phyloP scores from a whole-genome alignment of 306 rosid genomes.

The Lotus japonicus region DNA sequence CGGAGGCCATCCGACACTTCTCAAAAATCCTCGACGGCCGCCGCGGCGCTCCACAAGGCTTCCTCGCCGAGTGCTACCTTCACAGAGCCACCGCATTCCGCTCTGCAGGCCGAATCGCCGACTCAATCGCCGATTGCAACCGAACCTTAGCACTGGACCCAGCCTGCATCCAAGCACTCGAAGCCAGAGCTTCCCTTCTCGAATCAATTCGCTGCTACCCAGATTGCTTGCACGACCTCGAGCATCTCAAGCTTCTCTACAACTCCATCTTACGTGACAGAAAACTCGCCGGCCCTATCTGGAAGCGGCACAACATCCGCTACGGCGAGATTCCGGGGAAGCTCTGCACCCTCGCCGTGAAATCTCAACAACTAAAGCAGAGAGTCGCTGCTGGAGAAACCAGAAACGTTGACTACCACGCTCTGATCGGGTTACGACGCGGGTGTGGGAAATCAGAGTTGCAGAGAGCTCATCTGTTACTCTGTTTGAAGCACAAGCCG shows the following conservation, averaged over 20 bases:
- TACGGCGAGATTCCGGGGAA: slow-evolving; percentile 71
- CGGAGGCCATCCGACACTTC: slow-evolving; percentile 91
- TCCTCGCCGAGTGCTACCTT: slow-evolving; percentile 85
- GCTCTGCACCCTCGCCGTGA: slow-evolving; percentile 50
- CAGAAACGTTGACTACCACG: slow-evolving; percentile 69
- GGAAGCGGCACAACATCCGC: slow-evolving; percentile 71
- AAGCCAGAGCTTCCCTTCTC: slow-evolving; percentile 58
- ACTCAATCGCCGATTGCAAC: slow-evolving; percentile 81
- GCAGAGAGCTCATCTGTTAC: slow-evolving; percentile 64
- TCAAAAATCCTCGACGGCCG: slow-evolving; percentile 81
- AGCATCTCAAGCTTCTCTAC: slow-evolving; percentile 76
- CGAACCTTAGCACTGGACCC: slow-evolving; percentile 66
- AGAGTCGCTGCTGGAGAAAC: slow-evolving; percentile 65
- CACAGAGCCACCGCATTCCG: slow-evolving; percentile 57
- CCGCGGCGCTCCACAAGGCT: slow-evolving; percentile 87
- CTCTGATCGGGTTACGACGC: slow-evolving; percentile 69
- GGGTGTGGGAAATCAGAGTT: slow-evolving; percentile 83
- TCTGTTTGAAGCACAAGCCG: slow-evolving; percentile 72
- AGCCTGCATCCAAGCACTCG: slow-evolving; percentile 69
- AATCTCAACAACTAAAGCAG: slow-evolving; percentile 54
- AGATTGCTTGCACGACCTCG: slow-evolving; percentile 76
- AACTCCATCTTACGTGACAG: slow-evolving; percentile 79
- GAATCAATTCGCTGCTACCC: slow-evolving; percentile 69
- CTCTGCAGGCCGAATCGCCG: slow-evolving; percentile 65
- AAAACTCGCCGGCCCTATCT: slow-evolving; percentile 71